Conservation (phyloP, 805 yeast genomes). For the Kazachstania kunashirensis region DNA sequence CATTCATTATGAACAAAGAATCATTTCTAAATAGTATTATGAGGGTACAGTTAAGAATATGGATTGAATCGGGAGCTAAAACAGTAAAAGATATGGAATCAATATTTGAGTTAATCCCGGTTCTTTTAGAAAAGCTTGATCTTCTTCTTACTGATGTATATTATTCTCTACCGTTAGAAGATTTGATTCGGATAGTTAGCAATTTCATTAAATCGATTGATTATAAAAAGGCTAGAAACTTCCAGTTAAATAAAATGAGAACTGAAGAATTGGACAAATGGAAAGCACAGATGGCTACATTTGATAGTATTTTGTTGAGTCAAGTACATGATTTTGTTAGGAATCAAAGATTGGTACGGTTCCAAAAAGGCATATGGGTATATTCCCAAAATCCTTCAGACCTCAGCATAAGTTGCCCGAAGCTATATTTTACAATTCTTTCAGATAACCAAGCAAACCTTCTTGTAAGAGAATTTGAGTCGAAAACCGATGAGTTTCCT, state of each 20-base stretch:
- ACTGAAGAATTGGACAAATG: constrained; percentile 34
- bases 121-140: constrained; percentile 27
- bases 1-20: constrained; percentile 34
- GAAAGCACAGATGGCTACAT: constrained; percentile 36
- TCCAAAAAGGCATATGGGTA: constrained; percentile 78
- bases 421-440: constrained; percentile 46
- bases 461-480: constrained; percentile 49
- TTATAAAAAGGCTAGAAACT: constrained; percentile 42
- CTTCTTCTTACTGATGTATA: constrained; percentile 1
- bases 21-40: constrained; percentile 46
- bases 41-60: constrained; percentile 47
- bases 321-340: constrained; percentile 64
- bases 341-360: constrained; percentile 62
- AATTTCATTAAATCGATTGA: constrained; percentile 34
- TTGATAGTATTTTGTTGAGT: constrained; percentile 39
- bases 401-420: constrained; percentile 23
- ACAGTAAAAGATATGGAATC: constrained; percentile 46
- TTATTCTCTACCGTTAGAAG: constrained; percentile 8
- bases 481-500: constrained; percentile 41
- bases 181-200: constrained; percentile 36
- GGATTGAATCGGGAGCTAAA: constrained; percentile 46
- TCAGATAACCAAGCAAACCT: constrained; percentile 59
- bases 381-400: constrained; percentile 47
- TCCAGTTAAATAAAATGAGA: constrained; percentile 41
- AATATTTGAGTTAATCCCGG: constrained; percentile 39